phyloP scores from a whole-genome alignment of 352 stramenopile species.

The Phytophthora litchii region DNA sequence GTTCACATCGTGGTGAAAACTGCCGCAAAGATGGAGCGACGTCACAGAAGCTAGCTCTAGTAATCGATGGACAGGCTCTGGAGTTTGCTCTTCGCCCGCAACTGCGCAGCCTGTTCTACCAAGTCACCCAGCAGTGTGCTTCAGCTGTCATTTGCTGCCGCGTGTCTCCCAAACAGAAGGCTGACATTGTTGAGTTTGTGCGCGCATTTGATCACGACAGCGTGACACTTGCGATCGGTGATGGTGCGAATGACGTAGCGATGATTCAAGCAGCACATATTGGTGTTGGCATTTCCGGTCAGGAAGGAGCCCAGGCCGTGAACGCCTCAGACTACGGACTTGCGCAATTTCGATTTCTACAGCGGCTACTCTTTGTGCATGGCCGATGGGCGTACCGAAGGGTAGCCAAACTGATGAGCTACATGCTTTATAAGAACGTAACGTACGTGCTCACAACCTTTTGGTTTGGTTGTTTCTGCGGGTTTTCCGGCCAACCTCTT shows the following conservation, averaged over 20 bases:
- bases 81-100: constrained; percentile 63
- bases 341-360: constrained; percentile 93
- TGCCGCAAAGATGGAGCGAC: constrained; percentile 5
- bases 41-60: constrained; percentile 60
- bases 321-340: constrained; percentile 95
- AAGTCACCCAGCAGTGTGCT: constrained; percentile 69
- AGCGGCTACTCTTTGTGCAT: constrained; percentile 92
- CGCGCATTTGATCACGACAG: constrained; percentile 68
- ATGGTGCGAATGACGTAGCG: constrained; percentile 96
- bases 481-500: constrained; percentile 80
- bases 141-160: constrained; percentile 88
- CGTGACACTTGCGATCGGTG: constrained; percentile 93
- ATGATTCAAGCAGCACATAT: constrained; percentile 95
- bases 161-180: constrained; percentile 90
- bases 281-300: constrained; percentile 92
- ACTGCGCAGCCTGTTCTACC: constrained; percentile 65
- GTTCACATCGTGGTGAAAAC: constrained; percentile 9
- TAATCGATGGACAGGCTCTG: constrained; percentile 94
- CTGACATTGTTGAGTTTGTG: constrained; percentile 82
- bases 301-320: constrained; percentile 93
- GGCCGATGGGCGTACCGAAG: constrained; percentile 93
- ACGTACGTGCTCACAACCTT: constrained; percentile 86
- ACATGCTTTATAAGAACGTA: constrained; percentile 96
- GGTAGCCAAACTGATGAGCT: constrained; percentile 92
- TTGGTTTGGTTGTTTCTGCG: constrained; percentile 82